Conservation (phyloP, 129 eudicot species). For the Tagetes erecta region DNA sequence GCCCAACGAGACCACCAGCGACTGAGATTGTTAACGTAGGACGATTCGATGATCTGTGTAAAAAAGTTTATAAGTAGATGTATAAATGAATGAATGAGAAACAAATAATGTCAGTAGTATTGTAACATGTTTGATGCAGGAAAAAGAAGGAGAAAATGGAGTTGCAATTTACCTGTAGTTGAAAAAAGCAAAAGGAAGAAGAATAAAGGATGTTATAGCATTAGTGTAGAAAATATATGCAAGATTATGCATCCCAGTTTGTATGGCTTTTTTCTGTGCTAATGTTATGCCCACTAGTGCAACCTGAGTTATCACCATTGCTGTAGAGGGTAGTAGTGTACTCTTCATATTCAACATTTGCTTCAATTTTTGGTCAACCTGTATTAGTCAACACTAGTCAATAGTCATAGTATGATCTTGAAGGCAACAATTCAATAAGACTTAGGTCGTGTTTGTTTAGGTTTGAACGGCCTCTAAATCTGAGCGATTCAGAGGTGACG, state of each 20-base stretch:
- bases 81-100: not conserved
- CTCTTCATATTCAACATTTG: constrained; percentile 36
- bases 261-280: constrained; percentile 50
- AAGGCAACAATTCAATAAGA: not conserved
- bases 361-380: not conserved
- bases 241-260: constrained; percentile 58
- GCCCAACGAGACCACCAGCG: constrained; percentile 48
- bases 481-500: no score
- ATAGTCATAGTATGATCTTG: not conserved
- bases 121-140: not conserved
- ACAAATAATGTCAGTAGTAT: not conserved
- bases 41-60: constrained; percentile 41
- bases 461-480: no score
- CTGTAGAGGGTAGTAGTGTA: constrained; percentile 53
- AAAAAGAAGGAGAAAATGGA: not conserved
- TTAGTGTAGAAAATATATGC: constrained; percentile 52
- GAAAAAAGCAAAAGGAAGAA: constrained; percentile 41
- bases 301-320: constrained; percentile 49
- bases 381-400: not conserved
- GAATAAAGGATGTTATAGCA: constrained; percentile 41
- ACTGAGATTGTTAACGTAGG: constrained; percentile 40
- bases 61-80: no score
- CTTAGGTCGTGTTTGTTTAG: not conserved
- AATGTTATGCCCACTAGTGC: constrained; percentile 54
- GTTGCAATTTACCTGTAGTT: constrained; percentile 38